phyloP scores from a whole-genome alignment of 345 rosid species.

The Brassica napus region Da-Ae NC_063435.1:346001-346500 shows the following conservation, averaged over 20 bases:
- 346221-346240: slow-evolving; percentile 52
- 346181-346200: slow-evolving; percentile 67
- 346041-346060: slow-evolving; percentile 45
- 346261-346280: slow-evolving; percentile 75
- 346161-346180: slow-evolving; percentile 63
- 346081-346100: slow-evolving; percentile 62
- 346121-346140: slow-evolving; percentile 21
- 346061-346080: slow-evolving; percentile 58
- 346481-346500: not conserved
- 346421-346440: too few relatives aligned
- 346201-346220: slow-evolving; percentile 46
- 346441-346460: too few relatives aligned
- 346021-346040: slow-evolving; percentile 24
- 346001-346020: too few relatives aligned
- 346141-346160: slow-evolving; percentile 45
- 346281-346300: slow-evolving; percentile 50
- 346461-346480: not conserved
- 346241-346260: slow-evolving; percentile 54
- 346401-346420: too few relatives aligned
- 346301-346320: slow-evolving; percentile 54
- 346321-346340: slow-evolving; percentile 47
- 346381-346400: too few relatives aligned
- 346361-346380: not conserved
- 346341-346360: not conserved
- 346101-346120: slow-evolving; percentile 70